Conservation (phyloP, 2,329 filamentous ascomycete genomes). For the Leptosphaerulina australis region DNA sequence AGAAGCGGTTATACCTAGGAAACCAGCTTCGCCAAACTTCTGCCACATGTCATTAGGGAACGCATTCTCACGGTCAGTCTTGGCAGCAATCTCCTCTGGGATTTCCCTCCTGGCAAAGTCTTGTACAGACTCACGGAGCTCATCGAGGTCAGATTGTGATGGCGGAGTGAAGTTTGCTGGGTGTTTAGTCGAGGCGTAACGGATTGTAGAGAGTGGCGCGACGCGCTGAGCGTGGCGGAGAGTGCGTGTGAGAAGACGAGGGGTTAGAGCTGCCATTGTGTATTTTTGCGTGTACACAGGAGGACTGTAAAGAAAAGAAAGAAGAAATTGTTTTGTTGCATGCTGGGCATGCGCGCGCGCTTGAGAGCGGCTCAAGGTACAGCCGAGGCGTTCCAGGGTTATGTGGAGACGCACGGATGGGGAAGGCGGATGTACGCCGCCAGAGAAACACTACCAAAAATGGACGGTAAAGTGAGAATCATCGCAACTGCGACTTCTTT, state of each 20-base stretch:
- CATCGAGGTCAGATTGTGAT: conserved; percentile 72
- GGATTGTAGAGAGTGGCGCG: conserved; percentile 27
- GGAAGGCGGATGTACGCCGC: conserved; percentile 25
- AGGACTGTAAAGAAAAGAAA: neutral
- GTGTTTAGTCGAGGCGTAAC: conserved; percentile 70
- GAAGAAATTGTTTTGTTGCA: conserved; percentile 14
- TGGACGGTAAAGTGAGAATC: neutral
- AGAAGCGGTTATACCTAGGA: conserved; percentile 91
- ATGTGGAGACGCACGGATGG: conserved; percentile 27
- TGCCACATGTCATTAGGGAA: conserved; percentile 93
- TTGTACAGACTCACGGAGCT: conserved; percentile 82
- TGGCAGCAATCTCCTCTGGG: conserved; percentile 77
- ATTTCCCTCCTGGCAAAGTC: conserved; percentile 91
- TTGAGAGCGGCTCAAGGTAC: conserved; percentile 30
- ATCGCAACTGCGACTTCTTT: too few relatives aligned
- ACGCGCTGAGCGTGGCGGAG: conserved; percentile 44
- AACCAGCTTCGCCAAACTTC: conserved; percentile 88
- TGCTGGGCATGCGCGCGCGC: conserved; percentile 20
- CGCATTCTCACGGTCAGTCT: conserved; percentile 82
- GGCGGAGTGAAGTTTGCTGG: conserved; percentile 72
- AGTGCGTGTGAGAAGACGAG: conserved; percentile 47
- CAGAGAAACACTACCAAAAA: neutral
- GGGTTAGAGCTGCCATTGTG: conserved; percentile 43
- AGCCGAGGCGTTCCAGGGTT: conserved; percentile 28
- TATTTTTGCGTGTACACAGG: conserved; percentile 12